Evolutionary conservation across 441 rosid species (phyloP), one percentile per base, ranked within the genome.

Genomic region (Euphorbia schlechtendalii): DNA sequence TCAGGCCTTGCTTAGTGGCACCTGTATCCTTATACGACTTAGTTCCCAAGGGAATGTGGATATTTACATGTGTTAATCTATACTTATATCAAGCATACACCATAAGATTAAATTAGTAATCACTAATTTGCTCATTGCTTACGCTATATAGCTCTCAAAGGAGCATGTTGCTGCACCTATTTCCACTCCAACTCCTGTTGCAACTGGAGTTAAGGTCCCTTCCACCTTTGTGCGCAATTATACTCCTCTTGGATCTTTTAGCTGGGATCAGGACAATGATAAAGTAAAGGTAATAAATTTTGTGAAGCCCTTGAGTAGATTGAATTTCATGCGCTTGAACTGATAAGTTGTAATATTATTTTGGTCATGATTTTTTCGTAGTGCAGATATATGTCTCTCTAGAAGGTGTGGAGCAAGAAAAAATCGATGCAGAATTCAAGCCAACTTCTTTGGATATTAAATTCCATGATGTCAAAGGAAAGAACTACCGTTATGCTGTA

Each of bases 241-340:
- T 63, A 66, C 69, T 8, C 67, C 95, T 2, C 84, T 93, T 13
- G 82, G 78, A 68, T 82, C 97, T 13, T 93, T 90, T 70, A 88
- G 97, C 82, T 93, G 91, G 93, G 99, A 93, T 77, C 96, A 93
- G 81, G 99, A 93, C 71, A 83, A 69, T 71, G 97, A 90, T 28
- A 93, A 87, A 82, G 84, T 90, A 71, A 93, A 90, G 97, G 99
- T 90, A 78, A 66, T 34, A 13, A 18, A 27, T 53, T 13, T 28
- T 10, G 6, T 32, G 4, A 32, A 32, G 34, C 34, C 3, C 20
- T 46, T 17, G n/a, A 32, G 30, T 30, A 24, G 27, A 11, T 57
- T 36, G 20, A 2, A 10, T 34, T 51, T 27, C 41, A 4, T 38
- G 41, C 10, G 5, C 46, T 8, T 0, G 46, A 41, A 12, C 40